phyloP scores from a whole-genome alignment of 1,284 basidiomycete genomes.

The Moesziomyces sp. region DNA sequence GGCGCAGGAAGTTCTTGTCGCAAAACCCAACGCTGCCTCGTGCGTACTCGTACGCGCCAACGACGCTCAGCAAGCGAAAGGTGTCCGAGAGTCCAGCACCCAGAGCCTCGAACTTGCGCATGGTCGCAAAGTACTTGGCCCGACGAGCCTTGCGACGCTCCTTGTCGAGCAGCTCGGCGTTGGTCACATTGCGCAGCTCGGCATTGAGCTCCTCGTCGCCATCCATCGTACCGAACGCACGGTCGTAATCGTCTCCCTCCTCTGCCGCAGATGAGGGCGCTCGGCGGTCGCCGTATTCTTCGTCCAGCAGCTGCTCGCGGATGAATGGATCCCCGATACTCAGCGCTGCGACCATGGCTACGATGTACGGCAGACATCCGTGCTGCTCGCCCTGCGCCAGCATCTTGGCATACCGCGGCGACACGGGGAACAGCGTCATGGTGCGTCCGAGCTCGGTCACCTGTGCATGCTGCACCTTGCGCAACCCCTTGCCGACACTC shows the following conservation, averaged over 20 bases:
- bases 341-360: slow-evolving; percentile 89
- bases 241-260: slow-evolving; percentile 74
- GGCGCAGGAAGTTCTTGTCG: slow-evolving; percentile 86
- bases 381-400: slow-evolving; percentile 90
- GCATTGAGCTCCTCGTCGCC: slow-evolving; percentile 70
- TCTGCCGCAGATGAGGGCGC: slow-evolving; percentile 61
- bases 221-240: slow-evolving; percentile 68
- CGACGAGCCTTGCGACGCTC: slow-evolving; percentile 78
- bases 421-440: slow-evolving; percentile 93
- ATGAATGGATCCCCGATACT: slow-evolving; percentile 97
- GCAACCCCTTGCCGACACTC: slow-evolving; percentile 68
- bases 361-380: slow-evolving; percentile 88
- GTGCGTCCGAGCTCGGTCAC: slow-evolving; percentile 88
- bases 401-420: slow-evolving; percentile 94
- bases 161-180: slow-evolving; percentile 73
- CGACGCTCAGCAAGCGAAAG: slow-evolving; percentile 86
- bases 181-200: slow-evolving; percentile 70
- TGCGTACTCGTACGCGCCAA: slow-evolving; percentile 94
- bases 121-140: slow-evolving; percentile 69
- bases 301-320: slow-evolving; percentile 76
- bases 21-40: slow-evolving; percentile 83
- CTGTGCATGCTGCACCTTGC: slow-evolving; percentile 64
- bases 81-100: slow-evolving; percentile 88
- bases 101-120: slow-evolving; percentile 79
- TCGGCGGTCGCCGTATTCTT: slow-evolving; percentile 67